Conservation (phyloP, 75 land plant genomes). For the Gnetum montanum region DNA sequence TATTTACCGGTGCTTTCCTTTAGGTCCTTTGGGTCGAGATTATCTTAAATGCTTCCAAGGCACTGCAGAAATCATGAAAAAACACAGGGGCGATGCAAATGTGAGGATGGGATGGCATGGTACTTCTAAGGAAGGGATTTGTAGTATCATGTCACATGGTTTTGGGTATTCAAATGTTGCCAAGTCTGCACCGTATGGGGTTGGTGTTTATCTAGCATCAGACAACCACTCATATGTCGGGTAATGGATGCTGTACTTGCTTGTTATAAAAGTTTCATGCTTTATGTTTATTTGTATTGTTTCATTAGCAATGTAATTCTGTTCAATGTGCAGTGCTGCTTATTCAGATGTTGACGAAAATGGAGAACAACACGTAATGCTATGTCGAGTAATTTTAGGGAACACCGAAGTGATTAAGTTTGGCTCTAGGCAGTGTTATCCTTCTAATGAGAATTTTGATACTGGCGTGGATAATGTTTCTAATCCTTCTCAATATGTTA, state of each 20-base stretch:
- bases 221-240: constrained; percentile 30
- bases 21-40: constrained; percentile 13
- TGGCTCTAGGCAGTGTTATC: constrained; percentile 51
- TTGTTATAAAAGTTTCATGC: background rate
- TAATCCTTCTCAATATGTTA: constrained; percentile 39
- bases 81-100: constrained; percentile 40
- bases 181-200: constrained; percentile 34
- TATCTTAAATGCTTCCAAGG: constrained; percentile 21
- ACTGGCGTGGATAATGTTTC: constrained; percentile 67
- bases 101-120: constrained; percentile 66
- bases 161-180: constrained; percentile 37
- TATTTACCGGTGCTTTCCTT: constrained; percentile 4
- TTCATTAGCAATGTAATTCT: constrained; percentile 6
- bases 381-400: constrained; percentile 63
- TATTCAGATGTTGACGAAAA: constrained; percentile 56
- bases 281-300: constrained; percentile 19
- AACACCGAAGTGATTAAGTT: constrained; percentile 41
- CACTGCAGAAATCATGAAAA: constrained; percentile 14
- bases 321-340: constrained; percentile 22
- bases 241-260: constrained; percentile 12
- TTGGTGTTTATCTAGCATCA: constrained; percentile 58
- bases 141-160: constrained; percentile 39
- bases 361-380: constrained; percentile 39
- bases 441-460: constrained; percentile 57
- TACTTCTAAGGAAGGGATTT: constrained; percentile 27